phyloP scores from a whole-genome alignment of 2,329 filamentous ascomycete genomes.

The Truncatella angustata region DNA sequence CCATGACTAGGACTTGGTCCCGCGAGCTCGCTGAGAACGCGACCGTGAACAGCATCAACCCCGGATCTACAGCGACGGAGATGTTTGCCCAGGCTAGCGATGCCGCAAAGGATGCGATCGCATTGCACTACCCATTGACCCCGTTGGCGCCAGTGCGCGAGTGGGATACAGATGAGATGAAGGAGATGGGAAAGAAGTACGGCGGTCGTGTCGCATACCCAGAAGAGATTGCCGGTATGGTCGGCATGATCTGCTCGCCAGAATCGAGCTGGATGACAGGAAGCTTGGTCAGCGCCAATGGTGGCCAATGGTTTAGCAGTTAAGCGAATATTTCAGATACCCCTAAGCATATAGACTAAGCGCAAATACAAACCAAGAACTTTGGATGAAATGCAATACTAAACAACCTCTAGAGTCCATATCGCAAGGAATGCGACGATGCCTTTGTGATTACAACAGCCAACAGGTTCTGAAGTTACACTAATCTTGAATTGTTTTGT shows the following conservation, averaged over 20 bases:
- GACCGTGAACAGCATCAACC: conserved; percentile 63
- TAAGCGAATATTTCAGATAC: not conserved
- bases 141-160: conserved; percentile 44
- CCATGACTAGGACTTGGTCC: conserved; percentile 63
- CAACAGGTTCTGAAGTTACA: no score
- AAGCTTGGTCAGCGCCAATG: conserved; percentile 70
- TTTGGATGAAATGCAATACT: no score
- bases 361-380: no score
- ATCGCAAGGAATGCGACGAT: no score
- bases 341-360: not conserved
- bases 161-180: conserved; percentile 26
- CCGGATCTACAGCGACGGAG: conserved; percentile 42
- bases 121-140: conserved; percentile 38
- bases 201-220: conserved; percentile 56
- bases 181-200: conserved; percentile 46
- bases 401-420: no score
- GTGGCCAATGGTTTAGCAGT: conserved; percentile 30
- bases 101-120: conserved; percentile 39
- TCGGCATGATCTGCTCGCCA: conserved; percentile 67
- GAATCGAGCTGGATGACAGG: conserved; percentile 70
- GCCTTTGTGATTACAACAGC: no score
- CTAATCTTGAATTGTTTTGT: no score
- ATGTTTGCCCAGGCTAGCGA: conserved; percentile 57
- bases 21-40: conserved; percentile 56
- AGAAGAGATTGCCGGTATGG: conserved; percentile 66